Percentiles rank a stretch among this genome's conserved stretches.
Conservation (phyloP, 2,329 filamentous ascomycete genomes). For the Aphanoascus verrucosus region DNA sequence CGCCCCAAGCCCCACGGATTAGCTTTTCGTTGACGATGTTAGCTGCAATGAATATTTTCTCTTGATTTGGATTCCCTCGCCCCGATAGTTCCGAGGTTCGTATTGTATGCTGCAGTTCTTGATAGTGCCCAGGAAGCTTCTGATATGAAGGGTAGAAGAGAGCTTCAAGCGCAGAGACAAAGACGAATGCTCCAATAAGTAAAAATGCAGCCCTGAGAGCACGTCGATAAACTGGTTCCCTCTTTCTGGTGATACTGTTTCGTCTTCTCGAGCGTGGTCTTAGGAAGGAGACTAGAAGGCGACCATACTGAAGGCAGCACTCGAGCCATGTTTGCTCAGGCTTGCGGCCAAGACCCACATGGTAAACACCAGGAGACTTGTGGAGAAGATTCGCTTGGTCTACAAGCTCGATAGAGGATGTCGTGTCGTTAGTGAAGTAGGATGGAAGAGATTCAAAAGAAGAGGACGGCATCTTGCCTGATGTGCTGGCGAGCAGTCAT, state of each 20-base stretch:
- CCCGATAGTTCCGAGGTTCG: background rate
- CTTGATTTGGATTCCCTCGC: constrained; percentile 10
- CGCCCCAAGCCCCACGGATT: constrained; percentile 10
- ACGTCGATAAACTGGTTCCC: background rate
- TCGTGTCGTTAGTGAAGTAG: background rate
- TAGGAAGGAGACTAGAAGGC: background rate
- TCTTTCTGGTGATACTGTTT: background rate
- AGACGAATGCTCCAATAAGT: constrained; percentile 4
- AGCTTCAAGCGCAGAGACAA: constrained; percentile 9
- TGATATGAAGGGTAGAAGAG: constrained; percentile 11
- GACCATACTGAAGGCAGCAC: background rate
- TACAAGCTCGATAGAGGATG: background rate
- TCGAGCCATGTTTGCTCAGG: background rate
- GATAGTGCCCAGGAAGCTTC: constrained; percentile 10
- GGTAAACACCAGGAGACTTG: background rate
- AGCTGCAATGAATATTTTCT: constrained; percentile 14
- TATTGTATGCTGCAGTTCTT: background rate
- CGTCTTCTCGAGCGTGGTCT: background rate
- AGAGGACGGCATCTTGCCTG: background rate
- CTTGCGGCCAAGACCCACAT: background rate
- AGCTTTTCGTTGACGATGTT: constrained; percentile 14
- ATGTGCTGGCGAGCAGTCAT: background rate
- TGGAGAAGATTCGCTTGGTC: background rate
- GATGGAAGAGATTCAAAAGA: background rate
- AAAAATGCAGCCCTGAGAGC: background rate